Base-by-base conservation (phyloP, 31 red algal species). In the Endocladia muricata region DNA sequence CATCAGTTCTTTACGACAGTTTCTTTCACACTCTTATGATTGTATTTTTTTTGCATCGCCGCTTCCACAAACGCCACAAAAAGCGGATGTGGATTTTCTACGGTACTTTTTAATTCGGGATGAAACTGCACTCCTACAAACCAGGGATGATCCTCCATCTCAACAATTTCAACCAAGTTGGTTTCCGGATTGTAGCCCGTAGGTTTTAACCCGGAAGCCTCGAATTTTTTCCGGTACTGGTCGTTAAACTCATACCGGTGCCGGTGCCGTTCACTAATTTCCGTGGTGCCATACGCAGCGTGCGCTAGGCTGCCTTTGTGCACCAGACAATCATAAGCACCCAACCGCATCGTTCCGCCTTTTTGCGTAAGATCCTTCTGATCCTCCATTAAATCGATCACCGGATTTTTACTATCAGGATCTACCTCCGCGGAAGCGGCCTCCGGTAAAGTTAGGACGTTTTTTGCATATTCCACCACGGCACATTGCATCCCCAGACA, bases 231-330 rank as follows among this genome's bases (percentile, higher is more conserved):
- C 28, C 78, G 58, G 28, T 71, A 72, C 17, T 86, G 36, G 5
- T 82, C 79, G 48, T 94, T 94, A 23, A 94, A 54, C 61, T 93
- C 91, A 62, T 93, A 94, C 25, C 91, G 79, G 54, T 81, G 83
- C 17, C 88, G 72, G 55, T 92, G 83, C 19, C 83, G 88, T 43
- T 92, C 88, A n/a, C 35, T 41, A 78, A 92, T 70, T 35, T 41
- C 58, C n/a, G 42, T 4, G 21, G 56, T 65, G 35, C 83, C 83
- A 49, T 92, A 92, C 23, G 68, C 30, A 28, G 17, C 25, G 41
- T 60, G 38, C 9, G 83, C 83, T 48, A 92, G 31, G 37, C 37
- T 67, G 22, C 38, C 33, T 59, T 29, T 52, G 35, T 3, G 28
- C 23, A 65, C 9, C 2, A 23, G 64, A 43, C 36, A 87, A 29